A percentile compares a stretch with the other conserved stretches of the same genome.
phyloP scores from a whole-genome alignment of 1,284 basidiomycete genomes.

The Ganoderma leucocontextum region DNA sequence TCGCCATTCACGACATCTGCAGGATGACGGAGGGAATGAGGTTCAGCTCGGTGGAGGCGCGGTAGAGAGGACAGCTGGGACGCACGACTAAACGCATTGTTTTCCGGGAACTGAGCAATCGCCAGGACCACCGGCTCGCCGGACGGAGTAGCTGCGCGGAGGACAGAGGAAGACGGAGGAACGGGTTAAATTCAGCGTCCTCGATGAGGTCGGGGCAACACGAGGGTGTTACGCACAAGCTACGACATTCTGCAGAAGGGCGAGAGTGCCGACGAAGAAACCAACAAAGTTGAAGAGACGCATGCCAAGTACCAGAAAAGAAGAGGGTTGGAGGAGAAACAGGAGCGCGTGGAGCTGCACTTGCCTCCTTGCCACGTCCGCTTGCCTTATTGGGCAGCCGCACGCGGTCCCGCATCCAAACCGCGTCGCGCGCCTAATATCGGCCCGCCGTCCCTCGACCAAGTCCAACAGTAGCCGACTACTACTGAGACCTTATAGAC shows the following conservation, averaged over 20 bases:
- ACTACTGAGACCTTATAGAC: no score
- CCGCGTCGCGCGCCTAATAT: slow-evolving; percentile 17
- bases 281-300: slow-evolving; percentile 40
- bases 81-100: slow-evolving; percentile 86
- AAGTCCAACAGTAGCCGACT: no score
- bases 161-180: background rate
- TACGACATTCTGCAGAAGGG: slow-evolving; percentile 34
- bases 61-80: slow-evolving; percentile 33
- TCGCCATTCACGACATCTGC: slow-evolving; percentile 89
- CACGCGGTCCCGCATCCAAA: slow-evolving; percentile 31
- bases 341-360: slow-evolving; percentile 17
- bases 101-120: slow-evolving; percentile 75
- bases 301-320: slow-evolving; percentile 35
- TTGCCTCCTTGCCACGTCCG: slow-evolving; percentile 32
- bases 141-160: slow-evolving; percentile 32
- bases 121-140: slow-evolving; percentile 64
- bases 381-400: slow-evolving; percentile 24
- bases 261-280: slow-evolving; percentile 37
- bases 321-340: slow-evolving; percentile 28
- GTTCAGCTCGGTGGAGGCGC: background rate
- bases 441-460: background rate
- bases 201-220: background rate
- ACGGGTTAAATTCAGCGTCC: slow-evolving; percentile 7
- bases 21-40: background rate
- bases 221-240: slow-evolving; percentile 35